These are phyloP conservation scores for Phoma sp. DNA, from an alignment of 2,329 filamentous ascomycete species.

Conservation along the genomic window DNA sequence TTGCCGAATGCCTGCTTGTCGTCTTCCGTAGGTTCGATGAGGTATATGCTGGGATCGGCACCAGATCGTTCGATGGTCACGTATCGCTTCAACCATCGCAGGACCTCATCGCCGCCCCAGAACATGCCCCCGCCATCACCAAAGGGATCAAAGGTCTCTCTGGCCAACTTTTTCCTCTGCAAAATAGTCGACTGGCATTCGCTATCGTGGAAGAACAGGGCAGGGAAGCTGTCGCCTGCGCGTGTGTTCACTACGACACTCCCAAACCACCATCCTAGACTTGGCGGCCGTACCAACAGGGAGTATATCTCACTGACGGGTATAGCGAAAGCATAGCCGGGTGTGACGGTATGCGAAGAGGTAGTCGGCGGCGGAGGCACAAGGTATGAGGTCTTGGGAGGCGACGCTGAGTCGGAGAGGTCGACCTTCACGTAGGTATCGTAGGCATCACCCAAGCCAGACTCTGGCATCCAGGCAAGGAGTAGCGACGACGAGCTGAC, in stretches of 20 bases:
- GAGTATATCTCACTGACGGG: slow-evolving; percentile 92
- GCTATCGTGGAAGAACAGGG: slow-evolving; percentile 95
- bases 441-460: slow-evolving; percentile 80
- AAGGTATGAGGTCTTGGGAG: slow-evolving; percentile 85
- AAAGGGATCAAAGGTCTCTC: slow-evolving; percentile 90
- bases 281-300: slow-evolving; percentile 87
- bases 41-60: slow-evolving; percentile 88
- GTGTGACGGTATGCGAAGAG: slow-evolving; percentile 73
- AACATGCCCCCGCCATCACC: slow-evolving; percentile 86
- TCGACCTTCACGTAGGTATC: slow-evolving; percentile 97
- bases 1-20: slow-evolving; percentile 83
- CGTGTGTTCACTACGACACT: slow-evolving; percentile 92
- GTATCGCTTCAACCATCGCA: slow-evolving; percentile 89
- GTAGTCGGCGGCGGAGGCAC: slow-evolving; percentile 91
- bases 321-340: slow-evolving; percentile 90
- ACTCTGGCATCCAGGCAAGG: slow-evolving; percentile 92
- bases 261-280: slow-evolving; percentile 97
- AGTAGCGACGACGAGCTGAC: slow-evolving; percentile 75
- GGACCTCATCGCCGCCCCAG: slow-evolving; percentile 95
- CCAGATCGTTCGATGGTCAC: slow-evolving; percentile 81
- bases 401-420: slow-evolving; percentile 78
- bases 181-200: slow-evolving; percentile 96
- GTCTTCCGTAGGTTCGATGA: slow-evolving; percentile 85
- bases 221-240: slow-evolving; percentile 90
- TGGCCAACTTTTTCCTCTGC: slow-evolving; percentile 85